Conservation (phyloP, 2,329 filamentous ascomycete species). For the Colletotrichum kahawae region DNA sequence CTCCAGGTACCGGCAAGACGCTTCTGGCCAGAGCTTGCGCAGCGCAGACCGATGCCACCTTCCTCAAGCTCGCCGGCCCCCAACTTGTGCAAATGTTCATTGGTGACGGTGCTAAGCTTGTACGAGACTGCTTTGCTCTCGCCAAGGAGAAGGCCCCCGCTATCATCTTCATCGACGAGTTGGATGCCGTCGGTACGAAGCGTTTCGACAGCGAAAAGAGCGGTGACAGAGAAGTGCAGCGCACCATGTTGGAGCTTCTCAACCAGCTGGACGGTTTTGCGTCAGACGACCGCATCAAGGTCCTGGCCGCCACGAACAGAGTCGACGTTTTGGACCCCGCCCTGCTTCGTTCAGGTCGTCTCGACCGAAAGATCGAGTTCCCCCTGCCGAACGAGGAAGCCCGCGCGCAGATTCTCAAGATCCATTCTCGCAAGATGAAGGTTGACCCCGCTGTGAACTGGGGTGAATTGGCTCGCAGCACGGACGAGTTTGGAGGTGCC, state of each 20-base stretch:
- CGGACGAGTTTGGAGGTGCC: conserved; percentile 97
- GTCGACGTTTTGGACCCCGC: conserved; percentile 94
- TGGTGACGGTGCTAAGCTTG: conserved; percentile 95
- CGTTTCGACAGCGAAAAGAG: conserved; percentile 99
- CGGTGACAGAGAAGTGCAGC: conserved; percentile 95
- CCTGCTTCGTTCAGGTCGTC: conserved; percentile 85
- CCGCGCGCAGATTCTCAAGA: conserved; percentile 93
- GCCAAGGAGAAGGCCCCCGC: conserved; percentile 98
- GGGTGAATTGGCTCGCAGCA: conserved; percentile 92
- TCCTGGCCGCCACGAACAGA: conserved; percentile 91
- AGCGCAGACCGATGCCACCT: conserved; percentile 96
- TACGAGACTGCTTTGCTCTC: conserved; percentile 95
- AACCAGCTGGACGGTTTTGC: conserved; percentile 99
- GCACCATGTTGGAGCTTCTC: conserved; percentile 97
- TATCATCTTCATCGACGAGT: conserved; percentile 99
- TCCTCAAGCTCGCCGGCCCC: conserved; percentile 96
- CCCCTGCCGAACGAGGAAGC: conserved; percentile 98
- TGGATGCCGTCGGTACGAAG: conserved; percentile 98
- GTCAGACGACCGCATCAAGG: conserved; percentile 95
- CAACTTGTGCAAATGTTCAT: conserved; percentile 99
- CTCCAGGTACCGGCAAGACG: conserved; percentile 88
- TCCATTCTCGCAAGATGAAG: conserved; percentile 98
- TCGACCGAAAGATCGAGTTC: conserved; percentile 98
- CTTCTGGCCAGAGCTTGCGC: conserved; percentile 94
- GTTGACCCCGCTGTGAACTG: conserved; percentile 94